phyloP scores from a whole-genome alignment of 108 stramenopile genomes.

The Poteriospumella lacustris region DNA sequence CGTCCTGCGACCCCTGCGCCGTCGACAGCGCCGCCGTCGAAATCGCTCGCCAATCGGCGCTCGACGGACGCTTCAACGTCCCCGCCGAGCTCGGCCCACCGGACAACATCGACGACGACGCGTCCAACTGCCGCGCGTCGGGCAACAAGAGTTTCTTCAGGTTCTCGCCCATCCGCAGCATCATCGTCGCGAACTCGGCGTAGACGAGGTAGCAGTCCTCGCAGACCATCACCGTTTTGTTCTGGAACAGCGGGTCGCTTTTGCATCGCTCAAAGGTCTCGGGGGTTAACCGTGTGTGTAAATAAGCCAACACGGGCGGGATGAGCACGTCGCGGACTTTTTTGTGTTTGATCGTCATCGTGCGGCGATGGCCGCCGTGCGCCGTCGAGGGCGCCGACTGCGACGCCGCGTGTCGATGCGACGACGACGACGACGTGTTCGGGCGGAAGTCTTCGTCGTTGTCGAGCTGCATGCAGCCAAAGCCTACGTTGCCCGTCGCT shows the following conservation, averaged over 20 bases:
- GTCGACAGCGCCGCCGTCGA: constrained; percentile 1
- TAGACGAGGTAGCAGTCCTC: constrained; percentile 72
- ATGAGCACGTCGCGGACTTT: constrained; percentile 52
- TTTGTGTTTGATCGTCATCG: no score
- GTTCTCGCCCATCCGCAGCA: constrained; percentile 31
- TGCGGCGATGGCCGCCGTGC: background rate
- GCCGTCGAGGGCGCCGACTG: background rate
- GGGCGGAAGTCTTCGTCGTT: constrained; percentile 20
- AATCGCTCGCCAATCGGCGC: constrained; percentile 18
- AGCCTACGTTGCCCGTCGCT: constrained; percentile 70
- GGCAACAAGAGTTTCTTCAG: constrained; percentile 34
- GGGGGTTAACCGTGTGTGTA: constrained; percentile 60
- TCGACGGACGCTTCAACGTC: background rate
- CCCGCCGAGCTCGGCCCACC: constrained; percentile 40
- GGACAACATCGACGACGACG: constrained; percentile 12
- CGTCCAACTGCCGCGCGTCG: constrained; percentile 31
- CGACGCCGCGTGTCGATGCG: background rate
- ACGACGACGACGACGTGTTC: background rate
- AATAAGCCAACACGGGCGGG: constrained; percentile 65
- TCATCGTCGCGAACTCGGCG: constrained; percentile 47
- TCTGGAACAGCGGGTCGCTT: constrained; percentile 65
- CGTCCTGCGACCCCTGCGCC: background rate
- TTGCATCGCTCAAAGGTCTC: constrained; percentile 59
- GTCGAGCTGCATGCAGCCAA: constrained; percentile 52
- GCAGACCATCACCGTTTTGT: constrained; percentile 64